Base-by-base conservation (phyloP, 1,284 basidiomycete species). In the Pisolithus thermaeus region DNA sequence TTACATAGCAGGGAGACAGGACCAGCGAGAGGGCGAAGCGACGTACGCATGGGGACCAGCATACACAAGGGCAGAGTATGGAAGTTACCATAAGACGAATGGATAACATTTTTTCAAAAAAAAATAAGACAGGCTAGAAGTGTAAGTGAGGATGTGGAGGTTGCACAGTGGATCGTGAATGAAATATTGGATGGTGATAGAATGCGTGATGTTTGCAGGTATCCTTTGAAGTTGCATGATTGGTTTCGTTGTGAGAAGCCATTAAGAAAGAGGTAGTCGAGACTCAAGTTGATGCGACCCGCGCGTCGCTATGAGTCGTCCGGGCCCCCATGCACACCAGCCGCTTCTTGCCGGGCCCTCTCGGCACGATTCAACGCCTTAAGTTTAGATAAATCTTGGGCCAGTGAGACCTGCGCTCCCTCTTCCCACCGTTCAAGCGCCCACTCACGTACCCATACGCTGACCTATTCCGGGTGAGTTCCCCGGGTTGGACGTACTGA, bases 401-500 rank as follows among this genome's bases (percentile, higher is more conserved):
- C 56, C 22, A 86, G 69, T 20, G 76, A 71, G 6, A 86, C 81
- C 46, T 74, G 73, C 0, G 71, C 65, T 49, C 71, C 72, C 59
- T 84, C 80, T 3, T 69, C 58, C 84, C 84, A 87, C 36, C 76
- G 74, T 35, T 78, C 75, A 23, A 81, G 64, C 0, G 81, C 83
- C 84, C 84, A 87, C 49, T 78, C 72, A 16, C 79, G 73, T 49
- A 81, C 76, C 61, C 73, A 83, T n/a, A 77, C 67, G 61, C 81
- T 82, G 36, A 79, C 77, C 83, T 84, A 43, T 3, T 47, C 14
- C 9, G 47, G 39, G 48, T 53, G 14, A 55, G 56, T 35, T 27
- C 51, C 44, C 40, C 14, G 54, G 27, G 3, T 35, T 48, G 3
- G 35, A 14, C 9, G 40, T 7, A 14, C 11, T 35, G 14, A 37